Evolutionary conservation across 1,284 basidiomycete species (phyloP).

Genomic region (Irpex rosettiformis): DNA sequence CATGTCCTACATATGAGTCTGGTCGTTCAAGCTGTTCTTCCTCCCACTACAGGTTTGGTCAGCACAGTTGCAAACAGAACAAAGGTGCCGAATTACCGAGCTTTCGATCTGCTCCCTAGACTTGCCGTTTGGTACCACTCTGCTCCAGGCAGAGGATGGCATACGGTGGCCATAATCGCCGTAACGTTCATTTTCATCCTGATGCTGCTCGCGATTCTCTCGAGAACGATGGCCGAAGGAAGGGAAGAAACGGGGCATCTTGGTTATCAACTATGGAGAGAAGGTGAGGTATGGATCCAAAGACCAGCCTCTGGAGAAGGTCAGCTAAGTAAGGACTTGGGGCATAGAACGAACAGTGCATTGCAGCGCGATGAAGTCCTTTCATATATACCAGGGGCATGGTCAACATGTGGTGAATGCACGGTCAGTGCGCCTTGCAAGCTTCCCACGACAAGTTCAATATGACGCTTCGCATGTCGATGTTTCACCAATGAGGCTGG

Average conservation of each 20-base stretch:
- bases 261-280: slow-evolving; percentile 1
- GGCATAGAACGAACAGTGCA: slow-evolving; percentile 10
- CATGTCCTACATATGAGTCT: slow-evolving; percentile 10
- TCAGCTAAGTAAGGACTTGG: slow-evolving; percentile 14
- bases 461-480: not conserved
- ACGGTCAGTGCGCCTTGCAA: slow-evolving; percentile 17
- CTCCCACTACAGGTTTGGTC: slow-evolving; percentile 17
- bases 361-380: slow-evolving; percentile 8
- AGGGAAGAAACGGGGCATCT: slow-evolving; percentile 29
- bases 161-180: slow-evolving; percentile 19
- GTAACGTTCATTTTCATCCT: slow-evolving; percentile 11
- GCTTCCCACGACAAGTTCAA: not conserved
- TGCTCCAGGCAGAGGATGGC: slow-evolving; percentile 24
- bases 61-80: not conserved
- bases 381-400: slow-evolving; percentile 22
- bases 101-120: slow-evolving; percentile 16
- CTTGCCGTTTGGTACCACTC: slow-evolving; percentile 20
- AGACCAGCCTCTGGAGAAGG: slow-evolving; percentile 8
- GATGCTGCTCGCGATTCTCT: slow-evolving; percentile 11
- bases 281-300: slow-evolving; percentile 3
- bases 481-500: not conserved
- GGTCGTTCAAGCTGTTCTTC: slow-evolving; percentile 21
- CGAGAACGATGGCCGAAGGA: slow-evolving; percentile 25
- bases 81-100: slow-evolving; percentile 16
- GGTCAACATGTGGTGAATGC: slow-evolving; percentile 27